These are phyloP conservation scores for Terfezia boudieri DNA, from an alignment of 495 filamentous ascomycete genomes.

Conservation along the genomic window DNA sequence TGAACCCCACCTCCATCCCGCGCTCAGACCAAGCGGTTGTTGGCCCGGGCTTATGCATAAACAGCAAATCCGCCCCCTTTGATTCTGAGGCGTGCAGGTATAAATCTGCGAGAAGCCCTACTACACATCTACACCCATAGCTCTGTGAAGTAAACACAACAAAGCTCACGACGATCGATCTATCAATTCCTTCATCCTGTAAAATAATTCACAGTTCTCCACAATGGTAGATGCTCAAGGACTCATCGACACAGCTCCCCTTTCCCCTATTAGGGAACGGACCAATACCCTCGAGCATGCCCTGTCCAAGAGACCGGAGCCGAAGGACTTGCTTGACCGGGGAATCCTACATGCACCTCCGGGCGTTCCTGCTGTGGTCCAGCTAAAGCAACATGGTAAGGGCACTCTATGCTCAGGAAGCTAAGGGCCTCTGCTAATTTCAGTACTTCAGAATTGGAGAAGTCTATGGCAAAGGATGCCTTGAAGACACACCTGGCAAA, in stretches of 20 bases:
- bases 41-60: no score
- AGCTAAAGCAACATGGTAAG: background rate
- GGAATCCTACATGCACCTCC: slow-evolving; percentile 6
- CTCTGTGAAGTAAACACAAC: no score
- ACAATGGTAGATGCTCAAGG: background rate
- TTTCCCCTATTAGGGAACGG: slow-evolving; percentile 16
- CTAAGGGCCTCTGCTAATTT: background rate
- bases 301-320: slow-evolving; percentile 12
- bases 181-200: no score
- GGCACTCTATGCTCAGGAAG: background rate
- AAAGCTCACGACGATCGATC: no score
- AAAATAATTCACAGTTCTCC: background rate
- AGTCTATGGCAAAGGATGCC: slow-evolving; percentile 12
- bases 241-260: slow-evolving; percentile 9
- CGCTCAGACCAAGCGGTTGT: no score
- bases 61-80: no score
- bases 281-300: slow-evolving; percentile 16
- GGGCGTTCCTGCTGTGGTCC: background rate
- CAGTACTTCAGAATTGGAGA: slow-evolving; percentile 12
- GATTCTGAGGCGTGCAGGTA: no score
- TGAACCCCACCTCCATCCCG: no score
- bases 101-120: no score
- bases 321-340: slow-evolving; percentile 17
- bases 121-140: no score
- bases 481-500: slow-evolving; percentile 14